Conservation (phyloP, 805 yeast species). For the Ogataea henricii region DNA sequence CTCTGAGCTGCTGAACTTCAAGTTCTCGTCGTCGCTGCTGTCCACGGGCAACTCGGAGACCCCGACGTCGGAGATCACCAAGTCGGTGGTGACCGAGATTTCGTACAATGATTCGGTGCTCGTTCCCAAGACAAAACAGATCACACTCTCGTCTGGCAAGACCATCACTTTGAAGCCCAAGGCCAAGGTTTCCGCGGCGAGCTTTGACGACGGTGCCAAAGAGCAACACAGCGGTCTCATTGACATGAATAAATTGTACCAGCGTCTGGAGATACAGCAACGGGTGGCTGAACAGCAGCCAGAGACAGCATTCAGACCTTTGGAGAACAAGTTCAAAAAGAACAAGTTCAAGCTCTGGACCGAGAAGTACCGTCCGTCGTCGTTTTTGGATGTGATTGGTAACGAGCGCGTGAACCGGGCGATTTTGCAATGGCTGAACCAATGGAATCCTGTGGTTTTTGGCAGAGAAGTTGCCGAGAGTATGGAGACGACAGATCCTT, state of each 20-base stretch:
- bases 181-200: too few species aligned
- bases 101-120: conserved; percentile 8
- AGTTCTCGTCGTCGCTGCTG: conserved; percentile 20
- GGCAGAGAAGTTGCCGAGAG: conserved; percentile 38
- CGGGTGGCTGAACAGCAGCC: conserved; percentile 17
- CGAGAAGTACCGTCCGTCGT: conserved; percentile 68
- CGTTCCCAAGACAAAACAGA: conserved; percentile 14
- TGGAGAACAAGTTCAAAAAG: conserved; percentile 14
- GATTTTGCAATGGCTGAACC: conserved; percentile 62
- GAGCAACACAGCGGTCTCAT: conserved; percentile 22
- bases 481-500: conserved; percentile 42
- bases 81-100: neutral
- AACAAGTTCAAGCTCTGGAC: conserved; percentile 42
- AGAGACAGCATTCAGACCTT: conserved; percentile 8
- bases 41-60: conserved; percentile 4
- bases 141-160: conserved; percentile 27
- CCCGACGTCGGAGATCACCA: neutral
- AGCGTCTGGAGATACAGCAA: conserved; percentile 27
- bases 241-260: conserved; percentile 26
- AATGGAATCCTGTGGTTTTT: conserved; percentile 65
- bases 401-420: conserved; percentile 64
- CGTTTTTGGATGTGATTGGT: conserved; percentile 68
- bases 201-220: neutral
- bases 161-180: conserved; percentile 25
- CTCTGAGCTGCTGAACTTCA: conserved; percentile 14